phyloP scores from a whole-genome alignment of 2,329 filamentous ascomycete species.

The Capronia americana region DNA sequence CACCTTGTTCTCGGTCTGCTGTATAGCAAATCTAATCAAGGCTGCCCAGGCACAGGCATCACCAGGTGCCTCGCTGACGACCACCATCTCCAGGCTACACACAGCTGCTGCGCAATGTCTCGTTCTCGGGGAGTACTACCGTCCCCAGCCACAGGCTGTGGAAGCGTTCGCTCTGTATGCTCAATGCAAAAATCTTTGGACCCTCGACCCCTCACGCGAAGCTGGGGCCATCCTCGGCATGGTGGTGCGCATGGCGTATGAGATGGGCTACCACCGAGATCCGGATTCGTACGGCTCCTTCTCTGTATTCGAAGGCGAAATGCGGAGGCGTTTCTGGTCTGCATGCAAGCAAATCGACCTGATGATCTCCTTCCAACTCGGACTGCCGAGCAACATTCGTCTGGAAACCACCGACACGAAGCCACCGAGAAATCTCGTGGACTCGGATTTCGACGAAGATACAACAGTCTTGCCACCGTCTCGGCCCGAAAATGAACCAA shows the following conservation, averaged over 20 bases:
- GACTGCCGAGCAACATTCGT: conserved; percentile 66
- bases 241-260: conserved; percentile 64
- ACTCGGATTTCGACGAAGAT: conserved; percentile 65
- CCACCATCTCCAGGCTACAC: conserved; percentile 46
- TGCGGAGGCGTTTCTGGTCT: conserved; percentile 52
- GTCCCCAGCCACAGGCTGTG: conserved; percentile 34
- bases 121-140: conserved; percentile 53
- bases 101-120: conserved; percentile 58
- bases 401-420: conserved; percentile 66
- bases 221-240: conserved; percentile 62
- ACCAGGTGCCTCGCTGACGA: conserved; percentile 53
- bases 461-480: conserved; percentile 58
- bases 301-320: conserved; percentile 63
- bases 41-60: conserved; percentile 33
- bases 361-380: conserved; percentile 67
- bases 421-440: conserved; percentile 64
- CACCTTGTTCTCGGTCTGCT: conserved; percentile 59
- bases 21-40: conserved; percentile 25
- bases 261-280: conserved; percentile 68
- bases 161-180: conserved; percentile 49
- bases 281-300: conserved; percentile 44
- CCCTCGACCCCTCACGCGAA: conserved; percentile 60
- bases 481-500: conserved; percentile 58
- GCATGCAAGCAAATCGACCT: conserved; percentile 62
- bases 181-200: conserved; percentile 60